Conservation (phyloP, 495 filamentous ascomycete species). For the Tuber indicum region DNA sequence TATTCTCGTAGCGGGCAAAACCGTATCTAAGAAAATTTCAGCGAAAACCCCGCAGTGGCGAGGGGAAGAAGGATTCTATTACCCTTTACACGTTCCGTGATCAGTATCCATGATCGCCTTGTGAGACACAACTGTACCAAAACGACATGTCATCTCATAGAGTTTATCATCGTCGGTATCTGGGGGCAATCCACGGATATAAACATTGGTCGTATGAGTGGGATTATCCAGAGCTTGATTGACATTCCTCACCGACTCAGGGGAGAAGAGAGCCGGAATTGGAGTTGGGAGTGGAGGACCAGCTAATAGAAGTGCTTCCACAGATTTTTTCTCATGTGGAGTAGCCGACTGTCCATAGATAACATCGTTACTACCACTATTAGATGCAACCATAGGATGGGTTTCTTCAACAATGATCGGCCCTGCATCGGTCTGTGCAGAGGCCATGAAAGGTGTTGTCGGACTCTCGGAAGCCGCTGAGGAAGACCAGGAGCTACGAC, state of each 20-base stretch:
- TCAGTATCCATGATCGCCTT: constrained; percentile 95
- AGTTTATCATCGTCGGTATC: constrained; percentile 91
- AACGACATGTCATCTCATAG: constrained; percentile 70
- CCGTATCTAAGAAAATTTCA: constrained; percentile 62
- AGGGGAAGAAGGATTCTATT: constrained; percentile 28
- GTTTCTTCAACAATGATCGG: constrained; percentile 35
- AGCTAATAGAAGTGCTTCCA: constrained; percentile 64
- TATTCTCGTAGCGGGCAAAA: constrained; percentile 86
- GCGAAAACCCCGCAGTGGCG: constrained; percentile 17
- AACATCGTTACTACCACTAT: constrained; percentile 12
- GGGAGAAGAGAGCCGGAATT: constrained; percentile 75
- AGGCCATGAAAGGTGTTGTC: constrained; percentile 29
- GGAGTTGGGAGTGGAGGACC: constrained; percentile 80
- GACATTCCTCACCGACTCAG: constrained; percentile 67
- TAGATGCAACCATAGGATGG: constrained; percentile 16
- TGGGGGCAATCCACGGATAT: constrained; percentile 89
- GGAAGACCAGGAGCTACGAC: constrained; percentile 40
- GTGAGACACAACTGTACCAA: constrained; percentile 83
- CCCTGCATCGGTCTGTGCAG: constrained; percentile 21
- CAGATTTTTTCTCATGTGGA: constrained; percentile 46
- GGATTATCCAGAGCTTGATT: constrained; percentile 89
- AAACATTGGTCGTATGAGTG: constrained; percentile 84
- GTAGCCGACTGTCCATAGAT: constrained; percentile 17
- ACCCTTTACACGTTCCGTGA: constrained; percentile 93
- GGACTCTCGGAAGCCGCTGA: constrained; percentile 34